phyloP scores from a whole-genome alignment of 1,284 basidiomycete genomes.

The Schizopora paradoxa region DNA sequence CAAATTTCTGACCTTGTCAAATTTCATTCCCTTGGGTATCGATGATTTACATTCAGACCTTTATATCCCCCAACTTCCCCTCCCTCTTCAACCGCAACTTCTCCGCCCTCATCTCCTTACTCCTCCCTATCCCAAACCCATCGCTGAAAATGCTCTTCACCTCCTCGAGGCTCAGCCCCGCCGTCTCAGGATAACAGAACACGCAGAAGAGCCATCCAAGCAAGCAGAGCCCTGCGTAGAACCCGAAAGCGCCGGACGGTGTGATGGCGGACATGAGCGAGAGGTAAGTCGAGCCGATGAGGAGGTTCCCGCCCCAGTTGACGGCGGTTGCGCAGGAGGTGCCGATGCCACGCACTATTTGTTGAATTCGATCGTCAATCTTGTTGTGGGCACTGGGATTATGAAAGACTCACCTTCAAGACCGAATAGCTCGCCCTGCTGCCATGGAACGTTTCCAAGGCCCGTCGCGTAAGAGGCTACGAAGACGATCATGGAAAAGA shows the following conservation, averaged over 20 bases:
- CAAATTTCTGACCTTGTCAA: no score
- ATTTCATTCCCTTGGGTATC: no score
- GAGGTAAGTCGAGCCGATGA: slow-evolving; percentile 77
- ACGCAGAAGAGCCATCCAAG: slow-evolving; percentile 68
- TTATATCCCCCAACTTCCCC: slow-evolving; percentile 8
- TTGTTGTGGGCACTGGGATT: neutral
- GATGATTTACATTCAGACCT: neutral
- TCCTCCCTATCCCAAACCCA: slow-evolving; percentile 56
- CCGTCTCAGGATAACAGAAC: slow-evolving; percentile 73
- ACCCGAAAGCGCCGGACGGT: slow-evolving; percentile 73
- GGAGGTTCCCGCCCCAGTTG: slow-evolving; percentile 77
- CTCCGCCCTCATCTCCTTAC: slow-evolving; percentile 39
- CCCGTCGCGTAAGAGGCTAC: slow-evolving; percentile 80
- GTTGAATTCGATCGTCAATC: slow-evolving; percentile 9
- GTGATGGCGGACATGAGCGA: slow-evolving; percentile 73
- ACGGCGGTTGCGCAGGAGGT: slow-evolving; percentile 75
- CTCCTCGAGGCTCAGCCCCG: slow-evolving; percentile 72
- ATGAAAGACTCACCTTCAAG: slow-evolving; percentile 48
- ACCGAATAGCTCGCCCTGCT: slow-evolving; percentile 79
- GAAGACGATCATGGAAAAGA: slow-evolving; percentile 76
- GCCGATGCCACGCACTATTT: slow-evolving; percentile 70
- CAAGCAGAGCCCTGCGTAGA: slow-evolving; percentile 73
- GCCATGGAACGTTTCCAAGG: slow-evolving; percentile 79
- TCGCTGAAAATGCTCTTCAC: slow-evolving; percentile 55
- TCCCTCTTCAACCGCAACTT: slow-evolving; percentile 31